Percentiles rank a stretch among this genome's conserved stretches.
Conservation (phyloP, 1,139 yeast genomes). For the Blastobotrys persicus region DNA sequence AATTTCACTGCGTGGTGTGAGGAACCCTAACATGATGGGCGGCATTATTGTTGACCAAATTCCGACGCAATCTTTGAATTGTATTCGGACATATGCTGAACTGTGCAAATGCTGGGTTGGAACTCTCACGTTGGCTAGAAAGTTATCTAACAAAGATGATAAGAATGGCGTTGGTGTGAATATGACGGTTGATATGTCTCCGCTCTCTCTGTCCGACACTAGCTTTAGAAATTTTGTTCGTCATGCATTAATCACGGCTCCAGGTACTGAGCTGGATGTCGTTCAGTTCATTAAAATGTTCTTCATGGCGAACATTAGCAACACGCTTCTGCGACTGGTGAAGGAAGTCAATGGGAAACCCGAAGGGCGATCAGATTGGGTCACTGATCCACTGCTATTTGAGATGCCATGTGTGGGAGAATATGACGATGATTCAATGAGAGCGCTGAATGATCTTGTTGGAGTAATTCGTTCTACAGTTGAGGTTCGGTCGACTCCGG, state of each 20-base stretch:
- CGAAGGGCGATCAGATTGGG: conserved; percentile 22
- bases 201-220: conserved; percentile 11
- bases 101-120: conserved; percentile 20
- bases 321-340: conserved; percentile 21
- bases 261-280: conserved; percentile 24
- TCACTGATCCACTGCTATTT: conserved; percentile 21
- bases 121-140: conserved; percentile 4
- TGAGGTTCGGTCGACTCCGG: conserved; percentile 14
- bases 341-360: conserved; percentile 20
- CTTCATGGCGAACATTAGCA: conserved; percentile 24
- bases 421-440: conserved; percentile 18
- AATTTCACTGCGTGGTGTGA: conserved; percentile 60
- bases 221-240: conserved; percentile 28
- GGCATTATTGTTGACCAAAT: conserved; percentile 55
- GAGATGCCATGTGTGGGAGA: conserved; percentile 24
- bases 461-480: conserved; percentile 20
- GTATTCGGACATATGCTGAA: conserved; percentile 49
- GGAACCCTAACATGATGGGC: conserved; percentile 37
- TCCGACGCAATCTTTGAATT: conserved; percentile 51
- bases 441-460: conserved; percentile 21
- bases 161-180: not conserved
- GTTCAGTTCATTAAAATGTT: conserved; percentile 24
- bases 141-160: not conserved
- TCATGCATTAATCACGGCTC: conserved; percentile 26
- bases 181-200: conserved; percentile 7